A percentile compares a stretch with the other conserved stretches of the same genome.
Evolutionary conservation across 2,329 filamentous ascomycete species (phyloP).

Genomic region (Chaetomiaceae sp.): DNA sequence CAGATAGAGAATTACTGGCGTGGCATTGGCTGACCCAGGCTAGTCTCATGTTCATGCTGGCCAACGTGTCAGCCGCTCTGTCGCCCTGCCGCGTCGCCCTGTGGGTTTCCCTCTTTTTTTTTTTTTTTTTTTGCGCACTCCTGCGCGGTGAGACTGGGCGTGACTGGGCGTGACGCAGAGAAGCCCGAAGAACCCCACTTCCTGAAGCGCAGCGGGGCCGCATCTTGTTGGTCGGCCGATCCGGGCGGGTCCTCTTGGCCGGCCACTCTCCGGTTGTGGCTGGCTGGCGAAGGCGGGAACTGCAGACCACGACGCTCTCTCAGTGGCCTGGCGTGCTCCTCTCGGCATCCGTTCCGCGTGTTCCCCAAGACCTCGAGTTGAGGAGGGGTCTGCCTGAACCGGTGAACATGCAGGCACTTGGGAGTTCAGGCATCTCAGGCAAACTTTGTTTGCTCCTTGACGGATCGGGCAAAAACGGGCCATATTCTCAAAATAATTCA

Average conservation of each 20-base stretch:
- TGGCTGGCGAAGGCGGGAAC: not conserved
- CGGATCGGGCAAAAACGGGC: conserved; percentile 6
- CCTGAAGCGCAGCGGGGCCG: not conserved
- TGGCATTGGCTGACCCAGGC: conserved; percentile 8
- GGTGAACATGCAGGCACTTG: not conserved
- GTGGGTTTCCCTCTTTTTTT: not conserved
- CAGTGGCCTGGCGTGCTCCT: not conserved
- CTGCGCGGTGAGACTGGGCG: not conserved
- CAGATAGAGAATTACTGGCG: not conserved
- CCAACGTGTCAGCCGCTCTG: conserved; percentile 20
- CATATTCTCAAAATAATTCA: not conserved
- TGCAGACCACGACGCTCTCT: not conserved
- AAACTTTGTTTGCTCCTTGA: not conserved
- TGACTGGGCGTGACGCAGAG: conserved; percentile 11
- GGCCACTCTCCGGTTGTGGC: not conserved
- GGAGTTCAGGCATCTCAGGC: not conserved
- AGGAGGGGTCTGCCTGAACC: too few species aligned
- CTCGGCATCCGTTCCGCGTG: conserved; percentile 8
- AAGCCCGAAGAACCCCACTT: conserved; percentile 20
- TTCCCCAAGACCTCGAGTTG: too few species aligned
- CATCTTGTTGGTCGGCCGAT: conserved; percentile 6
- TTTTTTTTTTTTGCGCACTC: too few species aligned
- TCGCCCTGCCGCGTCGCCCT: conserved; percentile 4
- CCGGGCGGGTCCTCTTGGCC: conserved; percentile 2
- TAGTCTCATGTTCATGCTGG: conserved; percentile 14